Evolutionary conservation across 805 yeast species (phyloP).

Genomic region (Priceomyces medius): DNA sequence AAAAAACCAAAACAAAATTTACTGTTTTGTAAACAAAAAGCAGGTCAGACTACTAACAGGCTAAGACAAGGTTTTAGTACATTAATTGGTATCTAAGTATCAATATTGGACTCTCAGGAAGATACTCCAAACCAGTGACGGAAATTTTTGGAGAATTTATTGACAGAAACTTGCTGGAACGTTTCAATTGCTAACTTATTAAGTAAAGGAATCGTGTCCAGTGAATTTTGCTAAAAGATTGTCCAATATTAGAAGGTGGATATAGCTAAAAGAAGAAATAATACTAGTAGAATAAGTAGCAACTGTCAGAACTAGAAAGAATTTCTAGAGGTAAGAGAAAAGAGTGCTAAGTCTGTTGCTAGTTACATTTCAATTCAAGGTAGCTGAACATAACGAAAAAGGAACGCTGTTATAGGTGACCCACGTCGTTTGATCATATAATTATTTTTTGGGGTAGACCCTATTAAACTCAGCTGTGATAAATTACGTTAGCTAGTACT

Average conservation of each 20-base stretch:
- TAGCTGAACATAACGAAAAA: background rate
- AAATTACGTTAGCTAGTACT: too few relatives aligned
- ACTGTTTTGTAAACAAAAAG: constrained; percentile 23
- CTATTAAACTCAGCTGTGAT: too few relatives aligned
- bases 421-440: too few relatives aligned
- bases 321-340: background rate
- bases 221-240: constrained; percentile 1
- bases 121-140: background rate
- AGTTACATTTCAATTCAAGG: background rate
- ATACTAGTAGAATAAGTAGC: background rate
- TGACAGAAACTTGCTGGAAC: background rate
- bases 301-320: background rate
- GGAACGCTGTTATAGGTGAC: background rate
- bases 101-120: background rate
- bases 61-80: background rate
- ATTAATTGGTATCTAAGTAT: constrained; percentile 1
- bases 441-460: too few relatives aligned
- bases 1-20: constrained; percentile 13
- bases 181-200: constrained; percentile 2
- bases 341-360: background rate
- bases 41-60: background rate
- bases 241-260: background rate
- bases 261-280: background rate
- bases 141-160: constrained; percentile 1
- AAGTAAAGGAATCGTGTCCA: constrained; percentile 5